These are phyloP conservation scores for Volutella citrinella DNA, from an alignment of 2,329 filamentous ascomycete genomes.

Conservation along the genomic window DNA sequence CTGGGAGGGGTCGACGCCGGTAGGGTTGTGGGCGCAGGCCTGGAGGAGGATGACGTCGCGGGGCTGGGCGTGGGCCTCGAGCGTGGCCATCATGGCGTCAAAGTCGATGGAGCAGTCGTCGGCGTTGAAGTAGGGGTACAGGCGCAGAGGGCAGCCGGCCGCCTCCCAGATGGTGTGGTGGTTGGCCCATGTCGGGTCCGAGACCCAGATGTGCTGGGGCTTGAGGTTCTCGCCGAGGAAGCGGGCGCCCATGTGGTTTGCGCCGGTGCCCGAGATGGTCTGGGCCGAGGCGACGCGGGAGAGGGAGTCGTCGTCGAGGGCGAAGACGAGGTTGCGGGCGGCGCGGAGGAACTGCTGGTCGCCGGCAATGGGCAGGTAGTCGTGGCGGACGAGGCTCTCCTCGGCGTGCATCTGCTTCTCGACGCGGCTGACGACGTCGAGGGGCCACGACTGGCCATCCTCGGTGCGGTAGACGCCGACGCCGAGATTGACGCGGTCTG, in stretches of 20 bases:
- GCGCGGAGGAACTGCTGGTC: slow-evolving; percentile 15
- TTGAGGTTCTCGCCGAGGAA: slow-evolving; percentile 89
- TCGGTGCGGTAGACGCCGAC: slow-evolving; percentile 21
- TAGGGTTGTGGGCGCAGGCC: slow-evolving; percentile 96
- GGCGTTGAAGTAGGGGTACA: slow-evolving; percentile 91
- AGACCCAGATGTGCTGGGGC: slow-evolving; percentile 79
- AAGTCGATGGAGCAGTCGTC: slow-evolving; percentile 87
- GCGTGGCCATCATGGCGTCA: slow-evolving; percentile 73
- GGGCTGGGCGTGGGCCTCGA: slow-evolving; percentile 64
- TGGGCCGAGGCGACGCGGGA: slow-evolving; percentile 59
- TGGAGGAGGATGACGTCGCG: slow-evolving; percentile 86
- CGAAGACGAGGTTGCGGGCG: slow-evolving; percentile 17
- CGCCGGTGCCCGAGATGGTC: slow-evolving; percentile 95
- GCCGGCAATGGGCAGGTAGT: slow-evolving; percentile 20
- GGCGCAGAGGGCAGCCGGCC: slow-evolving; percentile 70
- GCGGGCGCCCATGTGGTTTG: slow-evolving; percentile 85
- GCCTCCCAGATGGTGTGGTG: slow-evolving; percentile 98
- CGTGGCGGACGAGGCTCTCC: slow-evolving; percentile 13
- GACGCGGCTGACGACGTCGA: slow-evolving; percentile 16
- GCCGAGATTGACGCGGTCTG: slow-evolving; percentile 20
- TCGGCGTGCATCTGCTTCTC: slow-evolving; percentile 17
- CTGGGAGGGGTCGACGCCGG: slow-evolving; percentile 87
- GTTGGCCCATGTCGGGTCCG: slow-evolving; percentile 95
- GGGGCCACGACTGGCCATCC: slow-evolving; percentile 20
- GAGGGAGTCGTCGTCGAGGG: background rate